phyloP scores from a whole-genome alignment of 192 early-diverging fungal species.

The Backusella macrospora region DNA sequence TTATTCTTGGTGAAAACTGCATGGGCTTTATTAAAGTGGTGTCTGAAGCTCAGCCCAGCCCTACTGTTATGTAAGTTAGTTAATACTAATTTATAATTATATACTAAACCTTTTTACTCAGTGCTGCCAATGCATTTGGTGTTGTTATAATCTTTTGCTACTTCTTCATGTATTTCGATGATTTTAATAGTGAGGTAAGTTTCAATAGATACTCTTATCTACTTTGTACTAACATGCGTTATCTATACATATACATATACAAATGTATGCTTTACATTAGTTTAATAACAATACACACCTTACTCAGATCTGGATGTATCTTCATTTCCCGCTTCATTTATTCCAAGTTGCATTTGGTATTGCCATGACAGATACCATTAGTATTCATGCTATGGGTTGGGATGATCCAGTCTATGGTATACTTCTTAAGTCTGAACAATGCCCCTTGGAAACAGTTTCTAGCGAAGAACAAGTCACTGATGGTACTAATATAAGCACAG shows the following conservation, averaged over 20 bases:
- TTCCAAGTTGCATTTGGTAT: conserved; percentile 54
- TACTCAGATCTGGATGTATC: conserved; percentile 47
- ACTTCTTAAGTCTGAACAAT: background rate
- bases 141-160: conserved; percentile 49
- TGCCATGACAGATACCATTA: conserved; percentile 48
- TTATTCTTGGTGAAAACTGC: conserved; percentile 48
- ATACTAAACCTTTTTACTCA: conserved; percentile 1
- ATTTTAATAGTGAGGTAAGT: conserved; percentile 46
- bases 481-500: background rate
- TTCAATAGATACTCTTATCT: background rate
- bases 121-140: conserved; percentile 45
- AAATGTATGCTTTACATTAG: conserved; percentile 1
- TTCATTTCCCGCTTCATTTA: conserved; percentile 54
- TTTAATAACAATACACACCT: conserved; percentile 26
- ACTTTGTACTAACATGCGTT: background rate
- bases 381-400: conserved; percentile 28
- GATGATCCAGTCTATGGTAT: conserved; percentile 16
- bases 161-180: conserved; percentile 58
- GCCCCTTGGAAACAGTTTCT: background rate
- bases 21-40: conserved; percentile 46
- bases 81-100: background rate
- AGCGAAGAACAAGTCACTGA: background rate
- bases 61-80: conserved; percentile 32
- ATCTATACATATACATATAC: background rate
- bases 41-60: conserved; percentile 12